These are phyloP conservation scores for Penicillium sp. DNA, from an alignment of 2,329 filamentous ascomycete species.

Conservation along the genomic window DNA sequence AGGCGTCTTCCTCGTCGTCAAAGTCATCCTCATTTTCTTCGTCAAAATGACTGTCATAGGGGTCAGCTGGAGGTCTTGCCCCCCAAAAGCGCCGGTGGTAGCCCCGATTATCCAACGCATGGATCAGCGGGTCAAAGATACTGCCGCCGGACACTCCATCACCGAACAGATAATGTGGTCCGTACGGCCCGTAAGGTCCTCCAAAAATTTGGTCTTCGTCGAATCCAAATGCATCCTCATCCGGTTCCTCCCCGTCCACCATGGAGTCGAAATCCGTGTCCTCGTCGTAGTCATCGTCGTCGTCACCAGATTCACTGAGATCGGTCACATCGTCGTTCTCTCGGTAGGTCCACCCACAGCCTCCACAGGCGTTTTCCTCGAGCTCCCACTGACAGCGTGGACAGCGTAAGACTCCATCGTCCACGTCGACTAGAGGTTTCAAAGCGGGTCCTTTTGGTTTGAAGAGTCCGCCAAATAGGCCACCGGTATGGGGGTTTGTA, in stretches of 20 bases:
- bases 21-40: conserved; percentile 6
- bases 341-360: conserved; percentile 47
- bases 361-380: conserved; percentile 49
- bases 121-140: neutral
- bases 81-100: neutral
- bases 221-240: conserved; percentile 28
- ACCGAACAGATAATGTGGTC: neutral
- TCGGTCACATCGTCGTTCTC: conserved; percentile 39
- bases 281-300: conserved; percentile 32
- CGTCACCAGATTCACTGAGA: conserved; percentile 43
- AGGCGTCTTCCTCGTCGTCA: conserved; percentile 23
- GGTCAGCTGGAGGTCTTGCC: neutral
- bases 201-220: conserved; percentile 17
- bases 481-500: conserved; percentile 44
- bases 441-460: conserved; percentile 26
- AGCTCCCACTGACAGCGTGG: conserved; percentile 59
- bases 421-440: conserved; percentile 48
- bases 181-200: neutral
- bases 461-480: conserved; percentile 60
- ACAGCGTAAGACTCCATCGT: conserved; percentile 58
- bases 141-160: neutral
- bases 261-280: conserved; percentile 34
- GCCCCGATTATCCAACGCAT: neutral
- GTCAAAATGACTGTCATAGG: conserved; percentile 15
- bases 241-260: conserved; percentile 16